Percentiles rank a stretch among this genome's conserved stretches.
Conservation (phyloP, 179 eudicot genomes). For the Spergularia azorica region DNA sequence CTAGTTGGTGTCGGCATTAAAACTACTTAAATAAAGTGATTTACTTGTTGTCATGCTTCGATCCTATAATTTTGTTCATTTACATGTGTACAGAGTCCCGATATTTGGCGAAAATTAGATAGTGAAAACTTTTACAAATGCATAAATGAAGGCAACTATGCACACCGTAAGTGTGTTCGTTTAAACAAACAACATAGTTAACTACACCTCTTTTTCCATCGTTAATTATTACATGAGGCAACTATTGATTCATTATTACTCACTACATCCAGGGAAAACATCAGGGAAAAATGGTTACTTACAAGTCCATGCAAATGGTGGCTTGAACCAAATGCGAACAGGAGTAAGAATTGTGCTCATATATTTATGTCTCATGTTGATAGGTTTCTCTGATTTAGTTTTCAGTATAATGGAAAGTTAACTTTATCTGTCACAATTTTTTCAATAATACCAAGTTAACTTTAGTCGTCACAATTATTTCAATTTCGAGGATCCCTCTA, state of each 20-base stretch:
- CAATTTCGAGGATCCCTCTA: too few species aligned
- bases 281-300: constrained; percentile 61
- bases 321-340: constrained; percentile 92
- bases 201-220: too few species aligned
- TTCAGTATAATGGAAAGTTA: neutral
- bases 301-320: constrained; percentile 77
- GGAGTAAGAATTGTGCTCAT: constrained; percentile 52
- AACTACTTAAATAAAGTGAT: too few species aligned
- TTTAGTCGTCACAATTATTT: too few species aligned
- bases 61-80: neutral
- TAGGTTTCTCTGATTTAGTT: too few species aligned
- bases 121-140: constrained; percentile 62
- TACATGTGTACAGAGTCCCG: constrained; percentile 43
- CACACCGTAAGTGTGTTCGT: constrained; percentile 39
- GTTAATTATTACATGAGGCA: too few species aligned
- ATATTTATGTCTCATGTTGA: too few species aligned
- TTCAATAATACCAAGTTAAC: too few species aligned
- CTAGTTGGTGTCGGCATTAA: too few species aligned
- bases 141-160: constrained; percentile 47
- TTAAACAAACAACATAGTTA: too few species aligned
- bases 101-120: constrained; percentile 77
- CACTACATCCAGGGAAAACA: constrained; percentile 31
- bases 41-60: too few species aligned
- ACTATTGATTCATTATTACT: neutral
- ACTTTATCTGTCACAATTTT: too few species aligned